Base-by-base conservation (phyloP, 768 basidiomycete genomes). In the Tylopilus subfusipes region DNA sequence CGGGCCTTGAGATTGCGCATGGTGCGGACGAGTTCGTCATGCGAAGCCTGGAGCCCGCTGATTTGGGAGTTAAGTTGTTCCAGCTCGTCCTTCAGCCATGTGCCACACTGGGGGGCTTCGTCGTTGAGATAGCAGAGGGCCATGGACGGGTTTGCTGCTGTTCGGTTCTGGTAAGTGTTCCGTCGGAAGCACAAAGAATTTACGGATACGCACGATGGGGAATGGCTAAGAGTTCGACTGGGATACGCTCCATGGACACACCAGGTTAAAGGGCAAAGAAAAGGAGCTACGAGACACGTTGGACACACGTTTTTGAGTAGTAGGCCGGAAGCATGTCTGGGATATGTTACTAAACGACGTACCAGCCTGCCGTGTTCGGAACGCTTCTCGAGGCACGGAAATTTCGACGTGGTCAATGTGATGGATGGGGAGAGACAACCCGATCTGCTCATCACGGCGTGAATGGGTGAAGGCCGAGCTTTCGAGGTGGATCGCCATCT, bases 1-100 rank as follows among this genome's bases (percentile, higher is more conserved):
- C 66, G 67, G 12, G 58, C 62, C 36, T 67, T 64, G 44, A 70
- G 68, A 43, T 50, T 54, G 21, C 64, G 66, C 53, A 70, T 66
- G 31, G 45, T 54, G 21, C 59, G 61, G 40, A 58, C 47, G 16
- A 72, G 44, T 30, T 70, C 64, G 24, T 70, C 63, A 52, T 70
- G 66, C 10, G 65, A 67, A 33, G 68, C 54, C 42, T 70, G 64
- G 25, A 70, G 68, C 2, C 56, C 62, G 4, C 31, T 52, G 53
- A 70, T 68, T 54, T 63, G 63, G 55, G 51, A 16, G 21, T 54
- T 56, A 46, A 70, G 64, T 40, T 68, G 59, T 31, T 63, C 64
- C 25, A 72, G 47, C 34, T 70, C 68, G 50, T 69, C 55, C 13
- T 61, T 49, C n/a, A 47, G 39, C 27, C 43, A 33, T 5, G 42